A percentile compares a stretch with the other conserved stretches of the same genome.
phyloP scores from a whole-genome alignment of 2,329 filamentous ascomycete genomes.

The Aspergillaceae sp. region DNA sequence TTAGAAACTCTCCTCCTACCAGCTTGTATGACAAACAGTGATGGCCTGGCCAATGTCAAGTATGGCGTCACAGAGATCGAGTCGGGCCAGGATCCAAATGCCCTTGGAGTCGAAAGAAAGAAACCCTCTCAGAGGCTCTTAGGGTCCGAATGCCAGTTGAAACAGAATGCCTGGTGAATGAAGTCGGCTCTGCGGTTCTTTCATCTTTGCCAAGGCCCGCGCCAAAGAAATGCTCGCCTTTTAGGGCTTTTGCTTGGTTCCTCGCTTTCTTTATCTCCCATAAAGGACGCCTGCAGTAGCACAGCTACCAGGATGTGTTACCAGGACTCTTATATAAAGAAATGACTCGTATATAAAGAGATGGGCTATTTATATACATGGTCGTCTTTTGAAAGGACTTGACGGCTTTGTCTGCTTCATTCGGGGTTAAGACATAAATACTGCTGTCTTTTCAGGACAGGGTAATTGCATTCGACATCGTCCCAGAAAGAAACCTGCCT shows the following conservation, averaged over 20 bases:
- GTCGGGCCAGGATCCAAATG: conserved; percentile 42
- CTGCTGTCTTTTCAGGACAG: neutral
- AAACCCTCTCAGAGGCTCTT: conserved; percentile 39
- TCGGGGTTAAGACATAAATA: neutral
- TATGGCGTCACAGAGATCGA: conserved; percentile 33
- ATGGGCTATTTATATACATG: too few relatives aligned
- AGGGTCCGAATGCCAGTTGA: conserved; percentile 26
- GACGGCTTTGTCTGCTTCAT: neutral
- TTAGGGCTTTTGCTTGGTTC: too few relatives aligned
- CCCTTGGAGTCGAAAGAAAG: conserved; percentile 41
- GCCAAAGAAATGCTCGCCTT: too few relatives aligned
- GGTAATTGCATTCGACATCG: neutral
- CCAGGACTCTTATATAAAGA: too few relatives aligned
- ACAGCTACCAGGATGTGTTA: too few relatives aligned
- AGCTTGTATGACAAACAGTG: neutral
- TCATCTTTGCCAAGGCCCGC: conserved; percentile 33
- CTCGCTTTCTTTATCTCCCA: too few relatives aligned
- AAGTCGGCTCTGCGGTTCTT: conserved; percentile 33
- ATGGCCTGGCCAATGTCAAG: neutral
- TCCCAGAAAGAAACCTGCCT: too few relatives aligned
- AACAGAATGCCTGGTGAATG: conserved; percentile 10
- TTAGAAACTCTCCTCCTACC: neutral
- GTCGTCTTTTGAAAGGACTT: neutral
- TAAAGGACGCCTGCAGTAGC: too few relatives aligned
- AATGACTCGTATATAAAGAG: too few relatives aligned